Evolutionary conservation across 2,329 filamentous ascomycete species (phyloP), one percentile per base, ranked within the genome.

Genomic region (Trichoderma endophyticum): DNA sequence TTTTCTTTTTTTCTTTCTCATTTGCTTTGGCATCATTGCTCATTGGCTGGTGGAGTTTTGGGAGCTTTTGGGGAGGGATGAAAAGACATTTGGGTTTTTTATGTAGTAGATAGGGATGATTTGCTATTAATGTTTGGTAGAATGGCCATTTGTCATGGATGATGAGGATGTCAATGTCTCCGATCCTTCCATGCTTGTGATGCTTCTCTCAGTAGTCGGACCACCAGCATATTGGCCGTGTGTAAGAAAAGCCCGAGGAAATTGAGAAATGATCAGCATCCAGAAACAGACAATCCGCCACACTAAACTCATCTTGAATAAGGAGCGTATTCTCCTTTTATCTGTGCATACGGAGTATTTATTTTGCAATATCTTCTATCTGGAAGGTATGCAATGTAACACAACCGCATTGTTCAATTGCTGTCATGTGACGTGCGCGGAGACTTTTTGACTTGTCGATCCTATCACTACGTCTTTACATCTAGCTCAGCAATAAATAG

Each of bases 11-110:
- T 36, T 36, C 43, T n/a, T 14, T 28, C 30, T 59, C 21, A 30
- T 26, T 32, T 69, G n/a, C 65, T 69, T 34, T 51, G 65, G 57
- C 66, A 70, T 70, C 18, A 70, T 70, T 30, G 15, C 48, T 70
- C 54, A 68, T 62, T 62, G 66, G 66, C 30, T 54, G 66, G 39
- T 51, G 66, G 65, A 68, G 56, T 70, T 69, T 54, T 9, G 48
- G 66, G 66, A 62, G 66, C 57, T 51, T 36, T 43, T 43, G 39
- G 28, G 57, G 36, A 43, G 28, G 43, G 57, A 70, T 32, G 56
- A 68, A 68, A 69, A 70, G 21, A 62, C 26, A 15, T 36, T 43
- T 8, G 39, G 39, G 21, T 21, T n/a, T n/a, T 34, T 60, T 12
- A 3, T 59, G 26, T 48, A 51, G 66, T 69, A 51, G 36, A 61